phyloP scores from a whole-genome alignment of 2,329 filamentous ascomycete genomes.

The Truncatella angustata region DNA sequence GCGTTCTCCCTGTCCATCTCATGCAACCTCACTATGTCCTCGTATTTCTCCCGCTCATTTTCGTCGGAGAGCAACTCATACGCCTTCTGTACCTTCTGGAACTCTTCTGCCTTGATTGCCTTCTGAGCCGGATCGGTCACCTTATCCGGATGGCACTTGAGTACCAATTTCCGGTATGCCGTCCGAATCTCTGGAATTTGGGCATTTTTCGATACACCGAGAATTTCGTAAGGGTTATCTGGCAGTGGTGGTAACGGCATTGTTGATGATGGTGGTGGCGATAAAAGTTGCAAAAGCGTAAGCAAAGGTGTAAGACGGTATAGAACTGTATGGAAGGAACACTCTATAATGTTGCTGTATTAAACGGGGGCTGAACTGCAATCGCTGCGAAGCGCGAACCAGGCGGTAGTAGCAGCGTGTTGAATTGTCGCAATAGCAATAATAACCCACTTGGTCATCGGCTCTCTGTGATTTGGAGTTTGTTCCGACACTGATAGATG shows the following conservation, averaged over 20 bases:
- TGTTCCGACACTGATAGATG: conserved; percentile 8
- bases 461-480: conserved; percentile 22
- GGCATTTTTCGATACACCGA: conserved; percentile 73
- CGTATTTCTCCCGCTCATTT: conserved; percentile 69
- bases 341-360: too few relatives aligned
- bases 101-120: conserved; percentile 77
- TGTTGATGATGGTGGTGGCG: conserved; percentile 19
- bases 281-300: not conserved
- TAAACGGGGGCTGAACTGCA: not conserved
- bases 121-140: conserved; percentile 76
- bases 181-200: conserved; percentile 70
- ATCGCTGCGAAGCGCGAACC: conserved; percentile 20
- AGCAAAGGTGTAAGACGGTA: not conserved
- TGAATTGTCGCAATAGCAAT: conserved; percentile 21
- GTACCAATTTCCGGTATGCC: conserved; percentile 80
- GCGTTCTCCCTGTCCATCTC: conserved; percentile 41
- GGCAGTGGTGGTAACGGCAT: conserved; percentile 54
- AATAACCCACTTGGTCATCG: conserved; percentile 21
- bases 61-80: conserved; percentile 89
- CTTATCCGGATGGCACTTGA: conserved; percentile 91
- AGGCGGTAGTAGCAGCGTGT: conserved; percentile 21
- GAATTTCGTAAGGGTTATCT: conserved; percentile 75
- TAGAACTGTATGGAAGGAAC: not conserved
- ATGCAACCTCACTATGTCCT: conserved; percentile 61
- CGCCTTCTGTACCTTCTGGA: conserved; percentile 87